These are phyloP conservation scores for Lantana camara DNA, from an alignment of 257 asterid genomes.

Conservation along the genomic window DNA sequence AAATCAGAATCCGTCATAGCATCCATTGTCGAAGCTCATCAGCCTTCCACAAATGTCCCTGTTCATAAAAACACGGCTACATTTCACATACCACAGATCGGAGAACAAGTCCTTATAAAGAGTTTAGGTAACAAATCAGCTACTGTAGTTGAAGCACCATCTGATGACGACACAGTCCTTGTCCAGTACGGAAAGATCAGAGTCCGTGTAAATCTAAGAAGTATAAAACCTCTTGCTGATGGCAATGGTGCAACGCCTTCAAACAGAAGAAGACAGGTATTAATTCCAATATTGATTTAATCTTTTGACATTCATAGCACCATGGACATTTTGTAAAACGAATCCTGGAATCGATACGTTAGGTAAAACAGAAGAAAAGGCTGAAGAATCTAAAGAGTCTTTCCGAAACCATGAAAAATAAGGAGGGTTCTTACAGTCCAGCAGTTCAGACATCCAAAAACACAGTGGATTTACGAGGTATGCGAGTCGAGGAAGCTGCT, in stretches of 20 bases:
- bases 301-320: not conserved
- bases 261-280: conserved; percentile 56
- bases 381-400: conserved; percentile 57
- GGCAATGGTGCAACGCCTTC: conserved; percentile 35
- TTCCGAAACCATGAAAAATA: conserved; percentile 45
- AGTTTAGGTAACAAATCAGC: conserved; percentile 77
- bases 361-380: conserved; percentile 54
- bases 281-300: not conserved
- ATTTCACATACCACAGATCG: conserved; percentile 55
- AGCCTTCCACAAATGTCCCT: conserved; percentile 41
- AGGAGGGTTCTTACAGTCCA: conserved; percentile 56
- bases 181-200: conserved; percentile 85
- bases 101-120: conserved; percentile 67
- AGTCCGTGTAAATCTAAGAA: conserved; percentile 50
- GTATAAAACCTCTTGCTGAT: conserved; percentile 46
- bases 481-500: conserved; percentile 85
- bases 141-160: conserved; percentile 79
- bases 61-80: conserved; percentile 34
- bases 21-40: conserved; percentile 62
- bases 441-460: conserved; percentile 78
- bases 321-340: not conserved
- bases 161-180: conserved; percentile 72
- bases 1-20: conserved; percentile 69
- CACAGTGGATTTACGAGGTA: conserved; percentile 77
- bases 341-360: conserved; percentile 18